These are phyloP conservation scores for Leccinum disarticulatum DNA, from an alignment of 768 basidiomycete genomes.

Conservation along the genomic window DNA sequence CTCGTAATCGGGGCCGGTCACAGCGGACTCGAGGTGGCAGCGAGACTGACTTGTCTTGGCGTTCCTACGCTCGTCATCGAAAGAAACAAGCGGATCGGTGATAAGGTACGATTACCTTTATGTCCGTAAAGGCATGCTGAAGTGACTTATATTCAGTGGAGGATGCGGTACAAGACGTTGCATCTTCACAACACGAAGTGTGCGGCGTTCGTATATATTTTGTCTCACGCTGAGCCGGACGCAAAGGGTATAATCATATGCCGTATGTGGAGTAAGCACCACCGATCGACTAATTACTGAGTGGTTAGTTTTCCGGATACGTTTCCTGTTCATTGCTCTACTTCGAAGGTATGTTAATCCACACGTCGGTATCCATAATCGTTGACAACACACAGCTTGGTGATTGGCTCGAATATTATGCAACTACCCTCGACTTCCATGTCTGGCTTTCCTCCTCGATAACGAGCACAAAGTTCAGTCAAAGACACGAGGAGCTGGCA, in stretches of 20 bases:
- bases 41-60: constrained; percentile 58
- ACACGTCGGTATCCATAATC: neutral
- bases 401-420: constrained; percentile 65
- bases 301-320: constrained; percentile 47
- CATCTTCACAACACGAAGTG: constrained; percentile 53
- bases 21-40: constrained; percentile 61
- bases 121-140: constrained; percentile 1
- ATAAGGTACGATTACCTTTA: constrained; percentile 30
- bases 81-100: constrained; percentile 49
- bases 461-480: constrained; percentile 34
- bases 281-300: neutral
- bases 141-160: constrained; percentile 38
- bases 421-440: constrained; percentile 55
- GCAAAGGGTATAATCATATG: constrained; percentile 47
- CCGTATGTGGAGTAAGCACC: constrained; percentile 51
- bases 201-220: constrained; percentile 12
- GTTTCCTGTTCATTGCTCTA: constrained; percentile 52
- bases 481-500: constrained; percentile 40
- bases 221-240: neutral
- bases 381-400: constrained; percentile 40
- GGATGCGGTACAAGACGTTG: constrained; percentile 55
- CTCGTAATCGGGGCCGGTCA: constrained; percentile 68
- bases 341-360: constrained; percentile 41
- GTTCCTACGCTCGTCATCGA: constrained; percentile 57
- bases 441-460: constrained; percentile 56